phyloP scores from a whole-genome alignment of 345 rosid genomes.

The Rhizophora apiculata region DNA sequence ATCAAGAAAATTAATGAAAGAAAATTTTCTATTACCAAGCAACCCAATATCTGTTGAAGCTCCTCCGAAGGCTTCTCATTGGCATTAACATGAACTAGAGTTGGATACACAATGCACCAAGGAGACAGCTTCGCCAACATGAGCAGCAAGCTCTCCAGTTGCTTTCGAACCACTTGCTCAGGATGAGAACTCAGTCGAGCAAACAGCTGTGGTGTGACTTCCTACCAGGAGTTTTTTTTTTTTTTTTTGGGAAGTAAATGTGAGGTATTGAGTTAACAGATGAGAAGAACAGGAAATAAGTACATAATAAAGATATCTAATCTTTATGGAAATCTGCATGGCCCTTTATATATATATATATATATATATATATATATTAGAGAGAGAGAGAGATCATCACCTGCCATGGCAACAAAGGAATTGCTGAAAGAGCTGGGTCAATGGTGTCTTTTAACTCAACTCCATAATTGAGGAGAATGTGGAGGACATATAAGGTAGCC shows the following conservation, averaged over 20 bases:
- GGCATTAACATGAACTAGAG: conserved; percentile 79
- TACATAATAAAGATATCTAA: background rate
- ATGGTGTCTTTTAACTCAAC: conserved; percentile 77
- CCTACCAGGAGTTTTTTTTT: conserved; percentile 38
- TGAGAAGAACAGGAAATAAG: conserved; percentile 17
- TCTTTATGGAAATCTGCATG: background rate
- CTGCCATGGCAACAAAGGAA: conserved; percentile 94
- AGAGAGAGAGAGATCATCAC: conserved; percentile 29
- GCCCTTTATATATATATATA: no score
- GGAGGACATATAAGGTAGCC: conserved; percentile 75
- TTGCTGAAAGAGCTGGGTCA: conserved; percentile 65
- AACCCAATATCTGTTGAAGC: conserved; percentile 69
- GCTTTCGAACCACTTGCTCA: conserved; percentile 72
- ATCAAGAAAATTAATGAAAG: conserved; percentile 4
- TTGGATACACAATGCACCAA: conserved; percentile 83
- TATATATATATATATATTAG: background rate
- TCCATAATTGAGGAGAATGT: conserved; percentile 79
- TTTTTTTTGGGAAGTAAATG: background rate
- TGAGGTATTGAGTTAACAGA: background rate
- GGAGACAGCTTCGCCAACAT: conserved; percentile 82
- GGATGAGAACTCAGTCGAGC: conserved; percentile 92
- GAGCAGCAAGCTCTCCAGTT: conserved; percentile 71
- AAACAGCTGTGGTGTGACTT: conserved; percentile 82
- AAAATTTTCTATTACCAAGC: conserved; percentile 55
- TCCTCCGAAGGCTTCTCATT: conserved; percentile 69